Conservation (phyloP, 768 basidiomycete genomes). For the Mrakia blollopis region DNA sequence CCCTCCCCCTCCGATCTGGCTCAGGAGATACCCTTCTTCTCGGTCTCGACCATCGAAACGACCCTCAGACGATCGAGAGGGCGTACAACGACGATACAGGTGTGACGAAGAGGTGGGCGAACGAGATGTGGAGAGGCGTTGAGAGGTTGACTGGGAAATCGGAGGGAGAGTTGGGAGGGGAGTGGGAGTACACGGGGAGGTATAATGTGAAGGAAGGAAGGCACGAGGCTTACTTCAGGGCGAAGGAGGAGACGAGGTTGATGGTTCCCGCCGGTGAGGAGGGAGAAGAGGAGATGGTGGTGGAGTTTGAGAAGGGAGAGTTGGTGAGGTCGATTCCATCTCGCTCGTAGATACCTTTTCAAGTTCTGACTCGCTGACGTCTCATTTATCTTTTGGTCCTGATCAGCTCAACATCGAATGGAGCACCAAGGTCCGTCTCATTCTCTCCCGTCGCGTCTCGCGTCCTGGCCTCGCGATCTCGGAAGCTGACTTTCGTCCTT, state of each 20-base stretch:
- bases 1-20: constrained; percentile 65
- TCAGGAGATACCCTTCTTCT: constrained; percentile 73
- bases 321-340: constrained; percentile 37
- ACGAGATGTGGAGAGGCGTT: constrained; percentile 31
- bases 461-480: too few species aligned
- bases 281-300: constrained; percentile 41
- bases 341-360: not conserved
- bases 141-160: constrained; percentile 10
- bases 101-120: constrained; percentile 27
- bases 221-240: constrained; percentile 81
- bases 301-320: constrained; percentile 65
- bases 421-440: constrained; percentile 66
- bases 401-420: constrained; percentile 67
- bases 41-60: constrained; percentile 83
- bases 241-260: constrained; percentile 58
- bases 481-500: not conserved
- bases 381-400: not conserved
- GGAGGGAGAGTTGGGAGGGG: constrained; percentile 46
- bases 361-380: not conserved
- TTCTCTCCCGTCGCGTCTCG: not conserved
- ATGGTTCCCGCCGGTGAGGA: constrained; percentile 47
- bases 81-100: constrained; percentile 48
- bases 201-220: constrained; percentile 57
- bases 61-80: constrained; percentile 61
- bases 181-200: constrained; percentile 67